Evolutionary conservation across 2,329 filamentous ascomycete genomes (phyloP).

Genomic region (Thelonectria discophora): DNA sequence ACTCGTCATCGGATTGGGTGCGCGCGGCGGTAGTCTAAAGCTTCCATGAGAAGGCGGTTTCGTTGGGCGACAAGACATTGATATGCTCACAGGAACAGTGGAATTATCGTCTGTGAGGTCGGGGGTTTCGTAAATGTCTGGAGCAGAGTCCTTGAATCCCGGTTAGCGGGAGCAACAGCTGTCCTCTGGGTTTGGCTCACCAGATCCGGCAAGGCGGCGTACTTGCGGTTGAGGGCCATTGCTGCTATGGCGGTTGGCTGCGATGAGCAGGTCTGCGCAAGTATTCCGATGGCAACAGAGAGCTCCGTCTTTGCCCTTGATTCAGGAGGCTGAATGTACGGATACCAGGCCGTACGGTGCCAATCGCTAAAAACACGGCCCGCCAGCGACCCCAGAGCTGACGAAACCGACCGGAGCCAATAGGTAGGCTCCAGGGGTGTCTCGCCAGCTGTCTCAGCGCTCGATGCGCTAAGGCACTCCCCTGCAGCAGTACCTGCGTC

Average conservation of each 20-base stretch:
- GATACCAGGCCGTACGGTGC: neutral
- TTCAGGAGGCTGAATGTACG: constrained; percentile 6
- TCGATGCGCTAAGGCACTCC: constrained; percentile 2
- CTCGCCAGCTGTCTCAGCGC: constrained; percentile 17
- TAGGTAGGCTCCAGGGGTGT: constrained; percentile 21
- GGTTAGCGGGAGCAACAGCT: constrained; percentile 28
- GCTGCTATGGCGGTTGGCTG: neutral
- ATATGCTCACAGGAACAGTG: constrained; percentile 74
- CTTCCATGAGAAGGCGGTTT: constrained; percentile 35
- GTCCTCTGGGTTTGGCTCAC: constrained; percentile 54
- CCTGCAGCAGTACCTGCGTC: neutral
- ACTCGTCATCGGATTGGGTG: constrained; percentile 69
- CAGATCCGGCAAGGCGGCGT: constrained; percentile 81
- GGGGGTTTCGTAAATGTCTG: constrained; percentile 96
- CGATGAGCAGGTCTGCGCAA: neutral
- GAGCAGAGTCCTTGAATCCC: constrained; percentile 77
- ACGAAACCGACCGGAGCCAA: constrained; percentile 10
- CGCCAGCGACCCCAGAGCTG: neutral
- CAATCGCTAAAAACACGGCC: neutral
- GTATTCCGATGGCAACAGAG: neutral
- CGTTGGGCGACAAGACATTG: neutral
- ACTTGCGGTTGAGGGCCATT: constrained; percentile 84
- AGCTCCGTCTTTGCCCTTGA: neutral
- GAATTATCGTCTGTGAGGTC: constrained; percentile 91
- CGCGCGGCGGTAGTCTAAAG: constrained; percentile 63